These are phyloP conservation scores for Leptographium lundbergii DNA, from an alignment of 2,329 filamentous ascomycete species.

Conservation along the genomic window DNA sequence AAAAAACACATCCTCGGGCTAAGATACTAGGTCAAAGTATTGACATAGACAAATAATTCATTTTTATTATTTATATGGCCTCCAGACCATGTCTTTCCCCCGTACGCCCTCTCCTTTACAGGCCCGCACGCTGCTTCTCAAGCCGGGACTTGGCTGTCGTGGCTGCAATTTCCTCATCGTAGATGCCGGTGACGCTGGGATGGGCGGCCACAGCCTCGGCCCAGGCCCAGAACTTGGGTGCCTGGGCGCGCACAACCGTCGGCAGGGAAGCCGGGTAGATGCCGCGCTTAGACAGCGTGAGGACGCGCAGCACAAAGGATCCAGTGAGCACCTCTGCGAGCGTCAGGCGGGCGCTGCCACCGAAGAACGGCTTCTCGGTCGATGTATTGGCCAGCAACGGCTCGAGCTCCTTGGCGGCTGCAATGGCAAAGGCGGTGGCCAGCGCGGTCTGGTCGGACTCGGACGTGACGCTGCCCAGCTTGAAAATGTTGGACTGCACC, in stretches of 20 bases:
- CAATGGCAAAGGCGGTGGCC: conserved; percentile 37
- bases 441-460: conserved; percentile 37
- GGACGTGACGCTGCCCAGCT: conserved; percentile 29
- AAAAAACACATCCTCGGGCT: no score
- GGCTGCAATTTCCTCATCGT: conserved; percentile 36
- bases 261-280: conserved; percentile 30
- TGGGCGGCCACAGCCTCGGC: conserved; percentile 44
- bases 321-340: conserved; percentile 61
- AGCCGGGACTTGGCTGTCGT: conserved; percentile 14
- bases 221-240: conserved; percentile 59
- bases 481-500: conserved; percentile 32
- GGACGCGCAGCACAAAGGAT: conserved; percentile 52
- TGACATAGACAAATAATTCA: neutral
- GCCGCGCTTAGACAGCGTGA: conserved; percentile 38
- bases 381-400: conserved; percentile 41
- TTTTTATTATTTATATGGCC: neutral
- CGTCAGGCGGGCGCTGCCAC: conserved; percentile 50
- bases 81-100: no score
- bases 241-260: conserved; percentile 27
- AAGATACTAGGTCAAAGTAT: no score
- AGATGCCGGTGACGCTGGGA: conserved; percentile 54
- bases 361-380: conserved; percentile 43
- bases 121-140: conserved; percentile 10
- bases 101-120: neutral
- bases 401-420: conserved; percentile 58